phyloP scores from a whole-genome alignment of 331 rosid genomes.

The Quercus lobata region DNA sequence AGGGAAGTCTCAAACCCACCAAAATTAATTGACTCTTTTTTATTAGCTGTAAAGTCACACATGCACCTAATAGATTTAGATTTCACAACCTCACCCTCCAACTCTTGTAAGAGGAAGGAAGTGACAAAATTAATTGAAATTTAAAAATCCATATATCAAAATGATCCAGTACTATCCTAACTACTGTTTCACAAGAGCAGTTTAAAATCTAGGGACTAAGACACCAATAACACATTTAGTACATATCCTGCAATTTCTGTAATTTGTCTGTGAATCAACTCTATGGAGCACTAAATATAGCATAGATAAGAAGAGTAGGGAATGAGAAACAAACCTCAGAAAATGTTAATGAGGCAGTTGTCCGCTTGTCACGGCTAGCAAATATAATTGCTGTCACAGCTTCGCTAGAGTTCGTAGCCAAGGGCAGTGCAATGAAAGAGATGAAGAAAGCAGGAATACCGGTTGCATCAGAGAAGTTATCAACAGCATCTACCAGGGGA shows the following conservation, averaged over 20 bases:
- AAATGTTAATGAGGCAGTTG: slow-evolving; percentile 82
- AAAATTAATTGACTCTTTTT: too few species aligned
- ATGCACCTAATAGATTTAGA: too few species aligned
- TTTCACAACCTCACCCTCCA: too few species aligned
- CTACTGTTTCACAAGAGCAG: background rate
- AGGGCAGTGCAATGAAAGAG: slow-evolving; percentile 82
- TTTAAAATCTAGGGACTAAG: background rate
- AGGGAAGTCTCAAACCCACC: background rate
- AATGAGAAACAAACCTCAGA: slow-evolving; percentile 73
- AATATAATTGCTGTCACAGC: slow-evolving; percentile 90
- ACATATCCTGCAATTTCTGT: background rate
- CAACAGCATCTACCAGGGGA: slow-evolving; percentile 88
- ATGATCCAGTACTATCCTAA: background rate
- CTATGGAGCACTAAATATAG: background rate
- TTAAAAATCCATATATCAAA: background rate
- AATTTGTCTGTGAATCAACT: background rate
- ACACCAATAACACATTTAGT: background rate
- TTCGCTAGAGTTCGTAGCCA: slow-evolving; percentile 95
- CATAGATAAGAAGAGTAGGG: background rate
- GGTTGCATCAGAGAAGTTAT: slow-evolving; percentile 88
- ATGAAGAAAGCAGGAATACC: slow-evolving; percentile 94
- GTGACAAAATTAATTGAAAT: background rate
- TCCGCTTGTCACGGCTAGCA: slow-evolving; percentile 72
- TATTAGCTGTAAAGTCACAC: too few species aligned
- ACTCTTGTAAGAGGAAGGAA: too few species aligned